Percentiles rank a stretch among this genome's conserved stretches.
These are phyloP conservation scores for Zymoseptoria pseudotritici DNA, from an alignment of 2,329 filamentous ascomycete genomes.

Conservation along the genomic window DNA sequence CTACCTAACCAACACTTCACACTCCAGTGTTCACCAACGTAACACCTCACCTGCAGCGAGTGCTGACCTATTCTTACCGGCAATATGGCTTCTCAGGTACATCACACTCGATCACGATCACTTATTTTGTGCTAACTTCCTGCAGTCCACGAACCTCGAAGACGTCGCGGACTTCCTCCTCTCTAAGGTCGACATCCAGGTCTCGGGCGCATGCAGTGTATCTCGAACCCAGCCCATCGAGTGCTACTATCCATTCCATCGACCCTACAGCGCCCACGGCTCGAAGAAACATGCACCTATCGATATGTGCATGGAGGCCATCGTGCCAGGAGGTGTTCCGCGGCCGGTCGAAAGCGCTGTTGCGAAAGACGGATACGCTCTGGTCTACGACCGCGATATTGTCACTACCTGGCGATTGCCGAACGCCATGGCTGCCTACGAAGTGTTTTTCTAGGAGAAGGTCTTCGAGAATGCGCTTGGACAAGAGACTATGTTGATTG, in stretches of 20 bases:
- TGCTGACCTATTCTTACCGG: not conserved
- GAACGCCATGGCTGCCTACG: conserved; percentile 11
- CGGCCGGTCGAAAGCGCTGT: conserved; percentile 6
- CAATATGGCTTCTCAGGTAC: not conserved
- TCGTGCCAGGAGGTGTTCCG: conserved; percentile 7
- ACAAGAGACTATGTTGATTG: conserved; percentile 16
- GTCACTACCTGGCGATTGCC: conserved; percentile 20
- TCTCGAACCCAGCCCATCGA: conserved; percentile 12
- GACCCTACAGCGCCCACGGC: conserved; percentile 6
- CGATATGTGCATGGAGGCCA: conserved; percentile 1
- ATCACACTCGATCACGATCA: not conserved
- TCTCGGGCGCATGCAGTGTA: conserved; percentile 14
- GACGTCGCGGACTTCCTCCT: conserved; percentile 1
- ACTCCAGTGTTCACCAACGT: not conserved
- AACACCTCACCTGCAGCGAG: not conserved
- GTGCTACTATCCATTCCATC: conserved; percentile 15
- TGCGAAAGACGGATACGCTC: conserved; percentile 5
- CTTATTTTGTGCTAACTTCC: not conserved
- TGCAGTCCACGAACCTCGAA: not conserved
- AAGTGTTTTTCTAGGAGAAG: conserved; percentile 24
- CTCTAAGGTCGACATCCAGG: conserved; percentile 11
- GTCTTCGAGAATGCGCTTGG: conserved; percentile 20
- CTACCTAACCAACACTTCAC: not conserved
- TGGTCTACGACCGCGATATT: conserved; percentile 22
- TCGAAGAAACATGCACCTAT: conserved; percentile 1